Conservation (phyloP, 1,284 basidiomycete species). For the Tilletia walkeri region DNA sequence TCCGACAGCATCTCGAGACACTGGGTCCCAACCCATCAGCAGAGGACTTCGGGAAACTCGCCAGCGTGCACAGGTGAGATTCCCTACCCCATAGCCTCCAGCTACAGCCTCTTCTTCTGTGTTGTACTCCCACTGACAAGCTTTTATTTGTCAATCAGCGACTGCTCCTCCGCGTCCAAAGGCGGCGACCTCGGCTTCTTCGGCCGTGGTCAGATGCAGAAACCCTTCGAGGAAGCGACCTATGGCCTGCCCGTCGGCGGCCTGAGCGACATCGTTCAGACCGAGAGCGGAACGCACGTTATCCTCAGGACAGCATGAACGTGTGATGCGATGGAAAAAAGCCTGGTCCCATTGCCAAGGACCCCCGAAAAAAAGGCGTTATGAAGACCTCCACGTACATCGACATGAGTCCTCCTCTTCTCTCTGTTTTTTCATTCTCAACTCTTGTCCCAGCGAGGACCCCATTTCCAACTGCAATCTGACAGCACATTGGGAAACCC, state of each 20-base stretch:
- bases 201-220: constrained; percentile 88
- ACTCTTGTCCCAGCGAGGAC: too few species aligned
- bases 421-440: too few species aligned
- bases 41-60: constrained; percentile 46
- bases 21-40: constrained; percentile 40
- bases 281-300: constrained; percentile 94
- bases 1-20: constrained; percentile 58
- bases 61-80: constrained; percentile 41
- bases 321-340: too few species aligned
- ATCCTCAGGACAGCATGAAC: constrained; percentile 78
- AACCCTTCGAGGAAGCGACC: constrained; percentile 89
- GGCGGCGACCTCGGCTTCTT: constrained; percentile 66
- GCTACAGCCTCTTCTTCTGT: too few species aligned
- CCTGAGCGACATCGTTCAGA: constrained; percentile 80
- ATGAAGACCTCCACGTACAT: too few species aligned
- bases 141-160: constrained; percentile 28
- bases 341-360: too few species aligned
- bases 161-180: constrained; percentile 51
- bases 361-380: too few species aligned
- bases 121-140: not conserved
- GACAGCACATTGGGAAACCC: too few species aligned
- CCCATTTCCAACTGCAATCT: too few species aligned
- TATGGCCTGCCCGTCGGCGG: constrained; percentile 76
- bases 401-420: too few species aligned
- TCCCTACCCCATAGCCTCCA: too few species aligned